Percentiles rank a stretch among this genome's conserved stretches.
Evolutionary conservation across 805 yeast genomes (phyloP).

Genomic region (Grigorovia transvaalensis): DNA sequence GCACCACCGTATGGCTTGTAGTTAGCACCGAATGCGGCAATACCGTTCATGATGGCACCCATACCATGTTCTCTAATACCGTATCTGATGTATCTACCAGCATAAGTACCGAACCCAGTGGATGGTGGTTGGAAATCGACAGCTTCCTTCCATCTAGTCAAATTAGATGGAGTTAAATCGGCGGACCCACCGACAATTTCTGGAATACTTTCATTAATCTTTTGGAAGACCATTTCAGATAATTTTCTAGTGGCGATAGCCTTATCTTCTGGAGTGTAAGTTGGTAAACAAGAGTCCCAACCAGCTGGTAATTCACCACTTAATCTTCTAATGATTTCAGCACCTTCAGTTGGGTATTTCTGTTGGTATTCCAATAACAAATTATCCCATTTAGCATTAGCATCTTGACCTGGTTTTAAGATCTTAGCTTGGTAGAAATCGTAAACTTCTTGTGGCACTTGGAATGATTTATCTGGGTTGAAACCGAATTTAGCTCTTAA

Average conservation of each 20-base stretch:
- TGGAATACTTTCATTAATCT: conserved; percentile 56
- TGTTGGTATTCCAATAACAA: conserved; percentile 49
- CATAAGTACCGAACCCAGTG: conserved; percentile 68
- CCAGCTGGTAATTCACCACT: conserved; percentile 66
- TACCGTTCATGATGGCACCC: conserved; percentile 98
- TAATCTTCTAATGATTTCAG: conserved; percentile 72
- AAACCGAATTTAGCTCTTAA: conserved; percentile 78
- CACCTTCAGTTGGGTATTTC: conserved; percentile 69
- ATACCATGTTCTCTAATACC: conserved; percentile 99
- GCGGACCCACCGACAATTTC: conserved; percentile 97
- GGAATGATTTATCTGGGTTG: conserved; percentile 72
- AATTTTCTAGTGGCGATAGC: conserved; percentile 92
- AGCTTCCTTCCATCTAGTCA: conserved; percentile 78
- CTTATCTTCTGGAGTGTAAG: conserved; percentile 64
- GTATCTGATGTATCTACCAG: conserved; percentile 90
- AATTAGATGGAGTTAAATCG: conserved; percentile 93
- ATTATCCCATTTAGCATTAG: conserved; percentile 67
- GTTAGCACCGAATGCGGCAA: conserved; percentile 79
- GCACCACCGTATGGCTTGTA: conserved; percentile 93
- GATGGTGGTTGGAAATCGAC: conserved; percentile 87
- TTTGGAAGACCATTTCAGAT: conserved; percentile 67
- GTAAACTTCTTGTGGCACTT: conserved; percentile 74
- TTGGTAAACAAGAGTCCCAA: conserved; percentile 74
- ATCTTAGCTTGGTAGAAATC: conserved; percentile 49
- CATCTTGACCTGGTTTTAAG: conserved; percentile 50